Conservation (phyloP, 352 stramenopile species). For the Phytophthora pinifolia region DNA sequence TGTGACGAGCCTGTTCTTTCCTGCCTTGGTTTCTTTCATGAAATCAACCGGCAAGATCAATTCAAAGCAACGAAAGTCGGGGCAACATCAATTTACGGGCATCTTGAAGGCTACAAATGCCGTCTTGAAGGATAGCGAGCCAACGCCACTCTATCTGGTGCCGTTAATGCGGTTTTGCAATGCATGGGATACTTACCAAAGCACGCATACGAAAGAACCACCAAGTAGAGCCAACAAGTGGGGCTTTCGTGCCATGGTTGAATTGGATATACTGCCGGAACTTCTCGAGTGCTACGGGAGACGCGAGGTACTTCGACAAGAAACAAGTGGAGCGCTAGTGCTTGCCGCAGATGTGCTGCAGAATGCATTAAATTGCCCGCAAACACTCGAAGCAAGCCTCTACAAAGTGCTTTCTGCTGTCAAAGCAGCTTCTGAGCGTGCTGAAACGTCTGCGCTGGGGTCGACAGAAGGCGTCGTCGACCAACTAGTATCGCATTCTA, state of each 20-base stretch:
- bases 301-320: conserved; percentile 20
- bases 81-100: conserved; percentile 25
- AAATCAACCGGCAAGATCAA: conserved; percentile 10
- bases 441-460: neutral
- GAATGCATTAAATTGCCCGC: conserved; percentile 32
- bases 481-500: conserved; percentile 35
- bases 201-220: conserved; percentile 32
- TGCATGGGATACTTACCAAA: conserved; percentile 36
- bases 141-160: conserved; percentile 31
- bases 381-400: conserved; percentile 30
- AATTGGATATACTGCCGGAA: conserved; percentile 33
- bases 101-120: conserved; percentile 20
- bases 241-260: conserved; percentile 33
- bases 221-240: conserved; percentile 23
- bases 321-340: conserved; percentile 25
- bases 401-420: conserved; percentile 36
- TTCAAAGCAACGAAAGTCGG: conserved; percentile 19
- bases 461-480: neutral
- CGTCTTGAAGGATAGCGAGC: conserved; percentile 25
- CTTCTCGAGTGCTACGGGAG: conserved; percentile 37
- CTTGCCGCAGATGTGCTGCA: conserved; percentile 43
- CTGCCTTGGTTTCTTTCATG: conserved; percentile 31
- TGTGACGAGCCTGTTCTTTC: conserved; percentile 38
- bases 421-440: conserved; percentile 22
- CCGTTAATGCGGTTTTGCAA: conserved; percentile 35